Percentiles rank a stretch among this genome's conserved stretches.
Conservation (phyloP, 2,329 filamentous ascomycete species). For the Trichoderma citrinoviride region DNA sequence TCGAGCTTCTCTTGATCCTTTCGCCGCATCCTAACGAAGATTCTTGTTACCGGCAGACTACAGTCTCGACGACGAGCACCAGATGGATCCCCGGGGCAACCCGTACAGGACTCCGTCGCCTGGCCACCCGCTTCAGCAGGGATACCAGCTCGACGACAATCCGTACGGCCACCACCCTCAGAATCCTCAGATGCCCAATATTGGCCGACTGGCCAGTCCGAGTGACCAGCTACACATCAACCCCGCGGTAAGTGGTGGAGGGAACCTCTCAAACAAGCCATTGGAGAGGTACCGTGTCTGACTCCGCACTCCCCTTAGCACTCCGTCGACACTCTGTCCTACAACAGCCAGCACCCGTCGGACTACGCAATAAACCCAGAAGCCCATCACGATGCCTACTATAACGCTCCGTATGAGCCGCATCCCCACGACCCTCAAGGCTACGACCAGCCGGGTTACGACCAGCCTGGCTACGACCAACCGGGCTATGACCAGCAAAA, state of each 20-base stretch:
- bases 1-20: background rate
- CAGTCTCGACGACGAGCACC: slow-evolving; percentile 55
- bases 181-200: slow-evolving; percentile 36
- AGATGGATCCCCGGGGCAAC: slow-evolving; percentile 51
- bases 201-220: slow-evolving; percentile 52
- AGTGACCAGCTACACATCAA: slow-evolving; percentile 79
- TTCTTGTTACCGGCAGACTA: slow-evolving; percentile 45
- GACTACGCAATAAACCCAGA: slow-evolving; percentile 80
- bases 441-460: slow-evolving; percentile 38
- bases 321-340: slow-evolving; percentile 52
- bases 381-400: slow-evolving; percentile 84
- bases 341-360: slow-evolving; percentile 49
- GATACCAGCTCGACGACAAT: slow-evolving; percentile 80
- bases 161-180: slow-evolving; percentile 55
- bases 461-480: slow-evolving; percentile 36
- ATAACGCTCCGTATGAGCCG: slow-evolving; percentile 77
- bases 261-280: background rate
- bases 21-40: slow-evolving; percentile 21
- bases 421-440: slow-evolving; percentile 37
- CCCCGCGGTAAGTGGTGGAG: slow-evolving; percentile 65
- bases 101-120: slow-evolving; percentile 72
- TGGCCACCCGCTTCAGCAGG: slow-evolving; percentile 66
- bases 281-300: background rate
- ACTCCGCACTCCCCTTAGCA: slow-evolving; percentile 37
- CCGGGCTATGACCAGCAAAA: slow-evolving; percentile 45